These are phyloP conservation scores for Cornus florida DNA, from an alignment of 148 eudicot genomes.

Conservation along the genomic window DNA sequence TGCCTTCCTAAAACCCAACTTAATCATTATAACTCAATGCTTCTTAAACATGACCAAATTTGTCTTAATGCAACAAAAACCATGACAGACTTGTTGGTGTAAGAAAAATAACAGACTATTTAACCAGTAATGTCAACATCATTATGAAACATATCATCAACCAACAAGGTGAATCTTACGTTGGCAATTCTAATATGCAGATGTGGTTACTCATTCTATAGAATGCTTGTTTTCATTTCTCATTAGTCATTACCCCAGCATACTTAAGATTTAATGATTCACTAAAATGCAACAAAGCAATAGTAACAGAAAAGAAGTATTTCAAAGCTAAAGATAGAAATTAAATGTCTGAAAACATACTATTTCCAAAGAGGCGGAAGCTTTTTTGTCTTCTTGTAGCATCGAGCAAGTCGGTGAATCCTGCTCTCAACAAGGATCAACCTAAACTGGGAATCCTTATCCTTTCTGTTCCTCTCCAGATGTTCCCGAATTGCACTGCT, in stretches of 20 bases:
- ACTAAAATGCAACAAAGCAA: no score
- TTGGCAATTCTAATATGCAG: neutral
- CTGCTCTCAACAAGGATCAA: constrained; percentile 40
- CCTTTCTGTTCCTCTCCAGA: constrained; percentile 42
- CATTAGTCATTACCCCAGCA: neutral
- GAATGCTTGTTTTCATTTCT: neutral
- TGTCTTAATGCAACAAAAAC: neutral
- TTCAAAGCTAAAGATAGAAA: neutral
- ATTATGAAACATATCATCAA: no score
- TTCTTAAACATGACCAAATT: neutral
- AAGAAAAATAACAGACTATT: no score
- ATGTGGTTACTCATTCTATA: neutral
- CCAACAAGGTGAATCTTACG: neutral
- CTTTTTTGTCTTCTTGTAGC: constrained; percentile 40
- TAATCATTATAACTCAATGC: neutral
- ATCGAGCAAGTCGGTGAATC: constrained; percentile 39
- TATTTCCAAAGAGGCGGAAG: constrained; percentile 38
- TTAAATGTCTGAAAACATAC: constrained; percentile 12
- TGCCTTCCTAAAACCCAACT: neutral
- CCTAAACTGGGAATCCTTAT: constrained; percentile 37
- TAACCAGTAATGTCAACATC: no score
- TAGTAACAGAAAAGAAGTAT: neutral
- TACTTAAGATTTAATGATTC: neutral
- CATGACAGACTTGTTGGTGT: neutral
- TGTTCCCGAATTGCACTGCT: constrained; percentile 32